Percentiles rank a stretch among this genome's conserved stretches.
Evolutionary conservation across 2,329 filamentous ascomycete species (phyloP).

Genomic region (Cadophora gregata): DNA sequence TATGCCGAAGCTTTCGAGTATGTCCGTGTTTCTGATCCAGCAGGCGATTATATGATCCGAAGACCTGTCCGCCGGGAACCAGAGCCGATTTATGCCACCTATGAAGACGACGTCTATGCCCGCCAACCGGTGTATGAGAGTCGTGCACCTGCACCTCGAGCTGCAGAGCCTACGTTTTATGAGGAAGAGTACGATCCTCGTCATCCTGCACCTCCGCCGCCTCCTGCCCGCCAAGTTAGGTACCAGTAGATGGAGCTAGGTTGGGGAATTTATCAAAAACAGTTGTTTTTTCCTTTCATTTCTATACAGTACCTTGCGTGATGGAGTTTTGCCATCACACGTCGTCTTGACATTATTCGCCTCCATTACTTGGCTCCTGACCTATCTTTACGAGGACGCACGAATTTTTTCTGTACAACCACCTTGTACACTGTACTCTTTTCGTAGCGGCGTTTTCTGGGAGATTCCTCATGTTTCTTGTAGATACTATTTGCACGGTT

Average conservation of each 20-base stretch:
- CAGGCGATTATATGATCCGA: conserved; percentile 55
- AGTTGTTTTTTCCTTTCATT: conserved; percentile 22
- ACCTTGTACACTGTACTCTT: conserved; percentile 1
- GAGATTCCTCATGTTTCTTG: neutral
- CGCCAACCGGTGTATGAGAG: conserved; percentile 41
- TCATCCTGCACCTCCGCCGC: conserved; percentile 45
- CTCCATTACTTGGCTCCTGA: neutral
- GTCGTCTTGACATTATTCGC: neutral
- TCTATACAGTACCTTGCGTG: conserved; percentile 7
- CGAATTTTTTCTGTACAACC: neutral
- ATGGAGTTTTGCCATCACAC: neutral
- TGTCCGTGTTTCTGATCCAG: conserved; percentile 52
- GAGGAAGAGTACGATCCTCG: conserved; percentile 54
- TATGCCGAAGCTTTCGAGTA: conserved; percentile 50
- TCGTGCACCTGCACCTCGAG: conserved; percentile 30
- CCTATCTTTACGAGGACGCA: neutral
- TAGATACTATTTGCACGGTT: neutral
- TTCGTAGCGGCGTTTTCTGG: neutral
- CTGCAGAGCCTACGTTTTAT: conserved; percentile 39
- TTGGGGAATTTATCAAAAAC: conserved; percentile 26
- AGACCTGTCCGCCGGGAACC: conserved; percentile 48
- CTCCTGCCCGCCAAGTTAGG: conserved; percentile 36
- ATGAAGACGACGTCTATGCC: conserved; percentile 39
- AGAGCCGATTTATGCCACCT: conserved; percentile 42
- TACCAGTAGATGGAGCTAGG: conserved; percentile 36